Conservation (phyloP, 768 basidiomycete genomes). For the Suillus clintonianus region DNA sequence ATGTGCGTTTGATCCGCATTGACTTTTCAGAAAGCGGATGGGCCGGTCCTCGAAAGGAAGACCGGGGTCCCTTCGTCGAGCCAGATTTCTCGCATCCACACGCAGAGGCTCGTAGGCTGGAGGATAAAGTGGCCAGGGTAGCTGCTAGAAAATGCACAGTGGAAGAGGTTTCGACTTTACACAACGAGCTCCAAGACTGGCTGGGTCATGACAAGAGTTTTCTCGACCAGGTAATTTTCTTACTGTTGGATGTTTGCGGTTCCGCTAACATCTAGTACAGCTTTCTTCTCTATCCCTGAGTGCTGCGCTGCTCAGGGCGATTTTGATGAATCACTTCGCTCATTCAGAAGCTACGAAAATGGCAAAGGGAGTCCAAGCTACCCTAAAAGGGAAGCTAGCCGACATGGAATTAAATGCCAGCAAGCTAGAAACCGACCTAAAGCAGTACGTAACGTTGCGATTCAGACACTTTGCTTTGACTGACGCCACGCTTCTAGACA, state of each 20-base stretch:
- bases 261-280: constrained; percentile 35
- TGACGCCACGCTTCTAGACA: constrained; percentile 47
- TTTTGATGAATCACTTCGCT: constrained; percentile 78
- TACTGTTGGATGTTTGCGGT: constrained; percentile 5
- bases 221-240: constrained; percentile 59
- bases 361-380: constrained; percentile 62
- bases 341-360: constrained; percentile 74
- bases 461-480: constrained; percentile 13
- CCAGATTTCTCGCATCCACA: constrained; percentile 39
- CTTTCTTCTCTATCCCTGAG: constrained; percentile 70
- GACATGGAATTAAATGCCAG: constrained; percentile 57
- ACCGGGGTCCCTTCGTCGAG: constrained; percentile 48
- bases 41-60: constrained; percentile 59
- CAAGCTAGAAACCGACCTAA: constrained; percentile 69
- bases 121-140: constrained; percentile 76
- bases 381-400: constrained; percentile 65
- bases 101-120: constrained; percentile 65
- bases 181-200: constrained; percentile 81
- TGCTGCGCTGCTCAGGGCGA: constrained; percentile 76
- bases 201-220: constrained; percentile 57
- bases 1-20: constrained; percentile 74
- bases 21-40: constrained; percentile 71
- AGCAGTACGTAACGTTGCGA: constrained; percentile 53
- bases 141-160: constrained; percentile 86
- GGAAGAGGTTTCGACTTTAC: constrained; percentile 77